Evolutionary conservation across 441 rosid genomes (phyloP).

Genomic region (Breynia disticha): DNA sequence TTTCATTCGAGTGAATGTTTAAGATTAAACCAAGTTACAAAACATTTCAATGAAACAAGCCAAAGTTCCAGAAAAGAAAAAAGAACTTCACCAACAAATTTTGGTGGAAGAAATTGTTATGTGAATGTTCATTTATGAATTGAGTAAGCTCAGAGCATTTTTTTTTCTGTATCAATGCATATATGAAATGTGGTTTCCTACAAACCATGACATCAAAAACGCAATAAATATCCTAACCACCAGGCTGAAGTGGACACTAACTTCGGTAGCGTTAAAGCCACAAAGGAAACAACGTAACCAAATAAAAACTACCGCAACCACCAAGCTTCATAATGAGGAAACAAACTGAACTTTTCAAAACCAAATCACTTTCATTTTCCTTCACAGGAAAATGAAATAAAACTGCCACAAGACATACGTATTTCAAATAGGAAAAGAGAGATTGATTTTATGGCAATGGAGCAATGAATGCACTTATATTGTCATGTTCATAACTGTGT

Average conservation of each 20-base stretch:
- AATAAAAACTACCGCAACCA: conserved; percentile 9
- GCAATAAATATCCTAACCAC: conserved; percentile 17
- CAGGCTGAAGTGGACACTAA: conserved; percentile 1
- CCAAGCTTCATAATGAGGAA: background rate
- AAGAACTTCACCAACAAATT: no score
- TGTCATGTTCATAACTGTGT: background rate
- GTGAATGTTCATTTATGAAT: no score
- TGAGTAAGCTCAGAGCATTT: no score
- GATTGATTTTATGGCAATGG: background rate
- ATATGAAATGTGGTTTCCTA: conserved; percentile 1
- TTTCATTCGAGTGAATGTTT: no score
- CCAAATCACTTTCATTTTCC: background rate
- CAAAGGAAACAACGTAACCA: conserved; percentile 4
- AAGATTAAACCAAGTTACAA: no score
- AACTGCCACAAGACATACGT: background rate
- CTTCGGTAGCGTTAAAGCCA: conserved; percentile 5
- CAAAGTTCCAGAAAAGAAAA: no score
- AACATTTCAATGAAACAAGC: no score
- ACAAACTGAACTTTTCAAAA: background rate
- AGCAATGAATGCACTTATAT: background rate
- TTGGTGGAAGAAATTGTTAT: no score
- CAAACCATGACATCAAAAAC: background rate
- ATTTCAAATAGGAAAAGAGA: conserved; percentile 2
- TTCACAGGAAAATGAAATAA: background rate
- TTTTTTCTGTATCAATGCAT: no score